phyloP scores from a whole-genome alignment of 2,329 filamentous ascomycete species.

The Coleophoma cylindrospora region DNA sequence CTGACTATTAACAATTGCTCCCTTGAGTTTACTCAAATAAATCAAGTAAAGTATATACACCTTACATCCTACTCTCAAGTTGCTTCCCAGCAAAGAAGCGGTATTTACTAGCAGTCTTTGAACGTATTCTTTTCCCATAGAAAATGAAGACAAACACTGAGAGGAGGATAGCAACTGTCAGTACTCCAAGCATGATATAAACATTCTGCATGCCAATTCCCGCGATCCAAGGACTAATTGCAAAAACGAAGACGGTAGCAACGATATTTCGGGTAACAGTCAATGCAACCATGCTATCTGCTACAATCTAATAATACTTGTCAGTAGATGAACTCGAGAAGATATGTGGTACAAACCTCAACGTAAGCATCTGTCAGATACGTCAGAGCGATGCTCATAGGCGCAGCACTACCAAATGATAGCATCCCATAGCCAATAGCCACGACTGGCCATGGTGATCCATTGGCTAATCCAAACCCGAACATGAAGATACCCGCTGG shows the following conservation, averaged over 20 bases:
- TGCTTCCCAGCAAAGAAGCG: too few species aligned
- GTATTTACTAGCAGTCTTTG: conserved; percentile 18
- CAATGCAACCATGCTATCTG: conserved; percentile 38
- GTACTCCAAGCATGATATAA: conserved; percentile 32
- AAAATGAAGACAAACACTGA: conserved; percentile 22
- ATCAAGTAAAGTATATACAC: too few species aligned
- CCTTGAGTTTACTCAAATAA: too few species aligned
- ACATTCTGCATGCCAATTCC: conserved; percentile 29
- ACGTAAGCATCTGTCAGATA: conserved; percentile 33
- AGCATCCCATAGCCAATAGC: conserved; percentile 32
- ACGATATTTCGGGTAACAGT: conserved; percentile 39
- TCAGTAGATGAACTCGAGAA: conserved; percentile 3
- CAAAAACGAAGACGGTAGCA: conserved; percentile 38
- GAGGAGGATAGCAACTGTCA: conserved; percentile 27
- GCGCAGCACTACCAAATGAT: conserved; percentile 29
- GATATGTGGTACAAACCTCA: conserved; percentile 21
- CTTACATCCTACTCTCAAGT: too few species aligned
- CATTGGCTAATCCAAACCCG: conserved; percentile 28
- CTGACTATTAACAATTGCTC: too few species aligned
- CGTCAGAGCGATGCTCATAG: conserved; percentile 30
- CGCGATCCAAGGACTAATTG: conserved; percentile 31
- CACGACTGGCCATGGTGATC: conserved; percentile 20
- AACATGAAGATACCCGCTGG: conserved; percentile 33
- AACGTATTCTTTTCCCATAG: conserved; percentile 29
- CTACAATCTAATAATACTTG: conserved; percentile 32